phyloP scores from a whole-genome alignment of 2,329 filamentous ascomycete species.

The Scopulariopsis brevicaulis region DNA sequence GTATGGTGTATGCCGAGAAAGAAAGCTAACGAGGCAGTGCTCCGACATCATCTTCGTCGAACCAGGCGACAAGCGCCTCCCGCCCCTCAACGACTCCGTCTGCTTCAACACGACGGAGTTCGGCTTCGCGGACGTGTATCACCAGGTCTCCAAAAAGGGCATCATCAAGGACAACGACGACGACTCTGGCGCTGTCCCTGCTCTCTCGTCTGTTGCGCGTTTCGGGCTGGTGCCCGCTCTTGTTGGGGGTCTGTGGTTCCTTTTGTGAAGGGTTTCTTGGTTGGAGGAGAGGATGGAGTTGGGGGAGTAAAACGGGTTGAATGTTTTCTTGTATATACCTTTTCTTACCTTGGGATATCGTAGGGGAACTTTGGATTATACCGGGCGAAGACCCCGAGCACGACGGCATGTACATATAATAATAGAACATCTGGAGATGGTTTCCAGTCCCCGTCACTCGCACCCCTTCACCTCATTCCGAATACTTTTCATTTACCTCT shows the following conservation, averaged over 20 bases:
- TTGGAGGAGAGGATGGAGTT: not conserved
- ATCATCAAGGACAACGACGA: not conserved
- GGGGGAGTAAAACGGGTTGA: not conserved
- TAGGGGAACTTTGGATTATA: not conserved
- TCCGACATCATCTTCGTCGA: constrained; percentile 67
- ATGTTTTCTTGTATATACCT: not conserved
- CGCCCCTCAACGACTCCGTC: constrained; percentile 34
- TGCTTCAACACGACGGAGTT: constrained; percentile 67
- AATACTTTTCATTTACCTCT: not conserved
- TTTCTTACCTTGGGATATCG: not conserved
- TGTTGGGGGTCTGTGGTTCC: not conserved
- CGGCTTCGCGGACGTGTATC: constrained; percentile 56
- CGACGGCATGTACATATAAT: not conserved
- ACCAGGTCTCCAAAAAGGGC: constrained; percentile 1
- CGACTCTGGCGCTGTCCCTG: not conserved
- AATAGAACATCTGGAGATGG: not conserved
- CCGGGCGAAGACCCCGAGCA: not conserved
- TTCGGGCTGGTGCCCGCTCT: not conserved
- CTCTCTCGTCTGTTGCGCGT: not conserved
- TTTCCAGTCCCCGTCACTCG: not conserved
- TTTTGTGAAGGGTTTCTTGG: not conserved
- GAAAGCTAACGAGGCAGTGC: constrained; percentile 41
- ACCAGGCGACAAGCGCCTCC: constrained; percentile 43
- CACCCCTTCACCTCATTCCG: not conserved
- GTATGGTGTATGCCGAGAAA: not conserved